Percentiles rank a stretch among this genome's conserved stretches.
These are phyloP conservation scores for Fusarium phyllophilum DNA, from an alignment of 2,329 filamentous ascomycete genomes.

Conservation along the genomic window DNA sequence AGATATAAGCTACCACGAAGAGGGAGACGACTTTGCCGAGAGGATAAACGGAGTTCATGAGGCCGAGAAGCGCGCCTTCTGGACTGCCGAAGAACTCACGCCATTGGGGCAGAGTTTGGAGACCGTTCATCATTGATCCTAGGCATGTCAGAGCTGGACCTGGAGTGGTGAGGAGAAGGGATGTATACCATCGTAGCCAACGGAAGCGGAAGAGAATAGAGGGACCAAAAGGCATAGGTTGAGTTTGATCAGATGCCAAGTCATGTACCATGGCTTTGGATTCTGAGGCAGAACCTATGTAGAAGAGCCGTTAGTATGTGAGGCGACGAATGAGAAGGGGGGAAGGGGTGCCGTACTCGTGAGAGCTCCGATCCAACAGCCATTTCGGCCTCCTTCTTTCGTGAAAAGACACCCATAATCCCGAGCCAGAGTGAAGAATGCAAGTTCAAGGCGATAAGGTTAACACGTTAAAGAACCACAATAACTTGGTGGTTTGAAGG, in stretches of 20 bases:
- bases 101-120: slow-evolving; percentile 55
- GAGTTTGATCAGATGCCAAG: background rate
- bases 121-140: slow-evolving; percentile 57
- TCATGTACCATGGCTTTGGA: background rate
- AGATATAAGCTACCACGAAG: slow-evolving; percentile 49
- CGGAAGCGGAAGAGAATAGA: background rate
- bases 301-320: background rate
- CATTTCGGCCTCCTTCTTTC: background rate
- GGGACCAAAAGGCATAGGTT: background rate
- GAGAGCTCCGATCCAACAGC: slow-evolving; percentile 6
- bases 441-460: fast-evolving
- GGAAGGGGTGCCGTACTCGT: background rate
- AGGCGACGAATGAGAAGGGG: fast-evolving
- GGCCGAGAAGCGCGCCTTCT: slow-evolving; percentile 47
- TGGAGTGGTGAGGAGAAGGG: fast-evolving
- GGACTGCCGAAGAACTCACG: slow-evolving; percentile 53
- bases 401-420: background rate
- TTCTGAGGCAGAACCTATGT: background rate
- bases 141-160: background rate
- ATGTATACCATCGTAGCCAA: background rate
- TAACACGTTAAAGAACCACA: background rate
- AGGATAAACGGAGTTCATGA: slow-evolving; percentile 51
- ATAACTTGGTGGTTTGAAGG: background rate
- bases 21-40: slow-evolving; percentile 52
- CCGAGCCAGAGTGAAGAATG: fast-evolving